Evolutionary conservation across 495 filamentous ascomycete genomes (phyloP).

Genomic region (Clavariopsis aquatica): DNA sequence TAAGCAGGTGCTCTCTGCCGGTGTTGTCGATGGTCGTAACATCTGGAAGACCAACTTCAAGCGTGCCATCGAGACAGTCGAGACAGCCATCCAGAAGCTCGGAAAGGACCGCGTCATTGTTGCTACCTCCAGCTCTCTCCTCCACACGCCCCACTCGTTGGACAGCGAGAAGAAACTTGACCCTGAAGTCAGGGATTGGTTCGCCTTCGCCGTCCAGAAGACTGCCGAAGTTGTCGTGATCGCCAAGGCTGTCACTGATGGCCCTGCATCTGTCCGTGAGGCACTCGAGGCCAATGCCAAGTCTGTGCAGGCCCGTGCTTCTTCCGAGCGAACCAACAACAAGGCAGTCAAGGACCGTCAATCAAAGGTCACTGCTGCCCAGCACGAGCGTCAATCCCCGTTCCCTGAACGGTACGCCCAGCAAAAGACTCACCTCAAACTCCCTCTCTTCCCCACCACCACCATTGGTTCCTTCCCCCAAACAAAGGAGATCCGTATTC

Average conservation of each 20-base stretch:
- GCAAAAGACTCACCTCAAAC: conserved; percentile 84
- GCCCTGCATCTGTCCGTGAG: conserved; percentile 78
- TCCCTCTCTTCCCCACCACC: conserved; percentile 96
- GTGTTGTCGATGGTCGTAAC: conserved; percentile 97
- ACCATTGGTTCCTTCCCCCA: conserved; percentile 99
- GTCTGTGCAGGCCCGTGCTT: conserved; percentile 82
- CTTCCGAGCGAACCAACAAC: conserved; percentile 93
- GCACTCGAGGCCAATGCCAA: conserved; percentile 93
- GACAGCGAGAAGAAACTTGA: conserved; percentile 96
- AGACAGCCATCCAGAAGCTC: conserved; percentile 86
- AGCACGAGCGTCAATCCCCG: conserved; percentile 88
- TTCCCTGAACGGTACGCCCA: conserved; percentile 80
- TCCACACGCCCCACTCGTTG: conserved; percentile 97
- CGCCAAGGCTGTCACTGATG: conserved; percentile 92
- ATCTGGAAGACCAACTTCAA: conserved; percentile 99
- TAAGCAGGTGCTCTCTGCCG: conserved; percentile 84
- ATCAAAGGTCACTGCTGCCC: conserved; percentile 72
- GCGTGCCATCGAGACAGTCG: conserved; percentile 81
- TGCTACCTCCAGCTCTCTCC: conserved; percentile 91
- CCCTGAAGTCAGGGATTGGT: conserved; percentile 91
- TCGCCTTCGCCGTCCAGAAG: conserved; percentile 98
- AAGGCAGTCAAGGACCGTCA: conserved; percentile 94
- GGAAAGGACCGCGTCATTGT: conserved; percentile 96
- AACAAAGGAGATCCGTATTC: conserved; percentile 94
- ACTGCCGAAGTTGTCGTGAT: conserved; percentile 84